Percentiles rank a stretch among this genome's conserved stretches.
Evolutionary conservation across 1,284 basidiomycete genomes (phyloP).

Genomic region (Tilletiopsis washingtonensis): DNA sequence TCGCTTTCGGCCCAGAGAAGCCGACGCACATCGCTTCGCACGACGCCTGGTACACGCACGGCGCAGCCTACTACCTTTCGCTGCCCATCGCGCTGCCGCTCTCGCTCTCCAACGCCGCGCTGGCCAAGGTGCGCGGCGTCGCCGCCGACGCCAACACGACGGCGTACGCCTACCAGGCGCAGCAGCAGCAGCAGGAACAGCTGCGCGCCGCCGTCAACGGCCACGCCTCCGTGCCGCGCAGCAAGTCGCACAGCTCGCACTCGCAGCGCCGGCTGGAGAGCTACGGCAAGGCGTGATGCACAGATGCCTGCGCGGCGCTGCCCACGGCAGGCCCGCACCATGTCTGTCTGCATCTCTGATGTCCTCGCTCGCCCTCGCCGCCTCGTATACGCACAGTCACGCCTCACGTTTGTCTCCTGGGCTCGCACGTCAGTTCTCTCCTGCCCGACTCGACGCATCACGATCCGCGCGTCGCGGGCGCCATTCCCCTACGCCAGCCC

Average conservation of each 20-base stretch:
- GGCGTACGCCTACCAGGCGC: not conserved
- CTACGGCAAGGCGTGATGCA: not conserved
- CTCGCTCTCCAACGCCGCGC: constrained; percentile 4
- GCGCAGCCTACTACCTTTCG: not conserved
- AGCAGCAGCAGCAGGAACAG: not conserved
- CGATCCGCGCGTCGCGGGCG: too few relatives aligned
- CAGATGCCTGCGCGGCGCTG: too few relatives aligned
- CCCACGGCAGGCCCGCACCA: too few relatives aligned
- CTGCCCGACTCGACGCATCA: too few relatives aligned
- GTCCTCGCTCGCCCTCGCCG: too few relatives aligned
- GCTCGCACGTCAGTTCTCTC: too few relatives aligned
- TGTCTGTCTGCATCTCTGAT: too few relatives aligned
- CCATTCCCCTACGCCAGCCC: too few relatives aligned
- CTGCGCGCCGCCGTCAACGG: too few relatives aligned
- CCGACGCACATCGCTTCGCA: not conserved
- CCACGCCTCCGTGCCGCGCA: not conserved
- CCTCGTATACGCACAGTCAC: too few relatives aligned
- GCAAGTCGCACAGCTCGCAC: not conserved
- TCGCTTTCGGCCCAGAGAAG: not conserved
- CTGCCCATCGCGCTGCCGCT: constrained; percentile 5
- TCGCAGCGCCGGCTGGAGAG: not conserved
- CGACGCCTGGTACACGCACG: constrained; percentile 5
- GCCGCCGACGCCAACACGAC: not conserved
- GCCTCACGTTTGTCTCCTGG: too few relatives aligned
- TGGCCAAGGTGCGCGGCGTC: not conserved